A percentile compares a stretch with the other conserved stretches of the same genome.
These are phyloP conservation scores for Tardiomyces blankii DNA, from an alignment of 1,139 yeast genomes.

Conservation along the genomic window DNA sequence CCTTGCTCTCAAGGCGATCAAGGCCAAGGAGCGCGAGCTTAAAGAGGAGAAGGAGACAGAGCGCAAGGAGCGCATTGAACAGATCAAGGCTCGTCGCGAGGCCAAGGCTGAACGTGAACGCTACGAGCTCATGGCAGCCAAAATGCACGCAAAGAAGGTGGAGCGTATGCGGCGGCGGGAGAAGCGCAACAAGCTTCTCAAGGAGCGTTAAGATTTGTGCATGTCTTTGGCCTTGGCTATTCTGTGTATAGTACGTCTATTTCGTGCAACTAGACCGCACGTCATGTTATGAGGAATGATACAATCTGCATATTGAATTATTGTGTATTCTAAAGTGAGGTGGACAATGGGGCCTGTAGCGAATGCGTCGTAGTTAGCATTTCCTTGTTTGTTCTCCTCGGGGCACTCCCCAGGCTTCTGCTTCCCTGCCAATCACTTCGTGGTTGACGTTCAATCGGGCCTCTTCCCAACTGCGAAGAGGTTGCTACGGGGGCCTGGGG, in stretches of 20 bases:
- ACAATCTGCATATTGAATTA: background rate
- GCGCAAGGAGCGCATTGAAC: constrained; percentile 19
- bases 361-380: too few species aligned
- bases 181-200: constrained; percentile 32
- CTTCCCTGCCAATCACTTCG: too few species aligned
- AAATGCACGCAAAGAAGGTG: constrained; percentile 32
- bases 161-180: constrained; percentile 30
- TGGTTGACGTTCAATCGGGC: too few species aligned
- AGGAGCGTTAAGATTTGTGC: constrained; percentile 26
- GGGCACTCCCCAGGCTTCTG: too few species aligned
- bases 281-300: background rate
- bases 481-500: too few species aligned
- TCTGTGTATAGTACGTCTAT: background rate
- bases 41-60: constrained; percentile 27
- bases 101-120: constrained; percentile 33
- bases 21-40: constrained; percentile 26
- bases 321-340: background rate
- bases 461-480: too few species aligned
- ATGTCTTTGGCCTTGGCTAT: background rate
- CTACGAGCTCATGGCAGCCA: constrained; percentile 27
- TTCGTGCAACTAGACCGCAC: background rate
- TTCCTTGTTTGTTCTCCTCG: too few species aligned
- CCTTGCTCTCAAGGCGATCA: constrained; percentile 18
- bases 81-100: constrained; percentile 25
- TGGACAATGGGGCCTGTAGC: too few species aligned